Conservation (phyloP, 306 rosid genomes). For the Vicia villosa region DNA sequence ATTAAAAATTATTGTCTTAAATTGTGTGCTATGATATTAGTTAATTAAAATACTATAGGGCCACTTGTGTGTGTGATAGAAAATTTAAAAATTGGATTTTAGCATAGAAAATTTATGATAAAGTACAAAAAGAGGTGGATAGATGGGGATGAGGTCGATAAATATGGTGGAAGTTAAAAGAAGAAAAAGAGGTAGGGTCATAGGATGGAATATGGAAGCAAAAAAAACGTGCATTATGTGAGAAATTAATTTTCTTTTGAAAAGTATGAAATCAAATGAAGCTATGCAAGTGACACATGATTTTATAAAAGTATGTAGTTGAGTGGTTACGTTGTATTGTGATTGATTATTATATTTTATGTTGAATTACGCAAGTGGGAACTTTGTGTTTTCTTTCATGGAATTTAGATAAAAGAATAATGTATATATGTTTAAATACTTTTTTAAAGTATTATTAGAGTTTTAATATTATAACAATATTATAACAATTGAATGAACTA, state of each 20-base stretch:
- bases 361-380: neutral
- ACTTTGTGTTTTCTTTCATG: neutral
- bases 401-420: neutral
- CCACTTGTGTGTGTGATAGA: neutral
- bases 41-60: neutral
- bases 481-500: too few species aligned
- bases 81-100: neutral
- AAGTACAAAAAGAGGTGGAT: neutral
- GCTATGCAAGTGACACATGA: neutral
- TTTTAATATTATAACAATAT: too few species aligned
- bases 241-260: neutral
- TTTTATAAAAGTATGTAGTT: neutral
- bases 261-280: neutral
- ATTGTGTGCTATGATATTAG: neutral
- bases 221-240: slow-evolving; percentile 64
- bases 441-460: too few species aligned
- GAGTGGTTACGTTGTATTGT: neutral
- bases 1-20: neutral
- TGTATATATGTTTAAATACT: too few species aligned
- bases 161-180: slow-evolving; percentile 38
- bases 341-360: neutral
- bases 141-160: slow-evolving; percentile 17
- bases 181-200: slow-evolving; percentile 6
- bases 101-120: neutral
- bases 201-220: slow-evolving; percentile 45